A percentile compares a stretch with the other conserved stretches of the same genome.
These are phyloP conservation scores for Coprinopsis strossmayeri DNA, from an alignment of 768 basidiomycete genomes.

Conservation along the genomic window DNA sequence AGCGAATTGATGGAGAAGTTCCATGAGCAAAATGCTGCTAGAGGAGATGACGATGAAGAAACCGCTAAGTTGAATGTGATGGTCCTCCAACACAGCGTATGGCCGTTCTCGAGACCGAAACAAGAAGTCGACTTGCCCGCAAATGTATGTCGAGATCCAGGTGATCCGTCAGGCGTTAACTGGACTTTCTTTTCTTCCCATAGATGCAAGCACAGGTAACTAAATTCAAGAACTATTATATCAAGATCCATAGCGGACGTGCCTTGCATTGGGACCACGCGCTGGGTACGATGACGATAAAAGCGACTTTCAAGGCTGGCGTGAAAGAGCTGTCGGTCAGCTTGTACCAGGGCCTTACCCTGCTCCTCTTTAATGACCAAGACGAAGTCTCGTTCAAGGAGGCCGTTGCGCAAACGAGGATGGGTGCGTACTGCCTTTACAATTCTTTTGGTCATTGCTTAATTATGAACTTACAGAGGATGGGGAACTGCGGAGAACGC, in stretches of 20 bases:
- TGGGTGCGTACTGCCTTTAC: conserved; percentile 49
- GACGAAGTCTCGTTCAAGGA: conserved; percentile 55
- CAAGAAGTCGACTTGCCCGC: conserved; percentile 47
- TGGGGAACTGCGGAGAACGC: conserved; percentile 67
- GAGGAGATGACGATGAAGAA: conserved; percentile 22
- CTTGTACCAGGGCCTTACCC: conserved; percentile 82
- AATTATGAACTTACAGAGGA: conserved; percentile 41
- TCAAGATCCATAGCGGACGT: conserved; percentile 66
- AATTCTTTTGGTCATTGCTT: conserved; percentile 14
- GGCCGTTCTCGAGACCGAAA: conserved; percentile 68
- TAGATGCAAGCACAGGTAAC: conserved; percentile 73
- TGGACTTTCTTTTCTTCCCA: conserved; percentile 5
- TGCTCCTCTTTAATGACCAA: conserved; percentile 79
- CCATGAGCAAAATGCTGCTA: conserved; percentile 34
- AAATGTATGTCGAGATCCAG: conserved; percentile 29
- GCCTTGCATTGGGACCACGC: conserved; percentile 83
- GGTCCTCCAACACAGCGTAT: conserved; percentile 83
- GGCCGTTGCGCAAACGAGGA: conserved; percentile 58
- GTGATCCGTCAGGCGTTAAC: conserved; percentile 7
- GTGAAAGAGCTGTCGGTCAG: conserved; percentile 87
- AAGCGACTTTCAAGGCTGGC: conserved; percentile 57
- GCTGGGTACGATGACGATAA: conserved; percentile 77
- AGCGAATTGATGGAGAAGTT: conserved; percentile 67
- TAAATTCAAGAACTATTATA: conserved; percentile 66
- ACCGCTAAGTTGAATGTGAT: conserved; percentile 59